A percentile compares a stretch with the other conserved stretches of the same genome.
Conservation (phyloP, 1,284 basidiomycete species). For the Cutaneotrichosporon curvatum region DNA sequence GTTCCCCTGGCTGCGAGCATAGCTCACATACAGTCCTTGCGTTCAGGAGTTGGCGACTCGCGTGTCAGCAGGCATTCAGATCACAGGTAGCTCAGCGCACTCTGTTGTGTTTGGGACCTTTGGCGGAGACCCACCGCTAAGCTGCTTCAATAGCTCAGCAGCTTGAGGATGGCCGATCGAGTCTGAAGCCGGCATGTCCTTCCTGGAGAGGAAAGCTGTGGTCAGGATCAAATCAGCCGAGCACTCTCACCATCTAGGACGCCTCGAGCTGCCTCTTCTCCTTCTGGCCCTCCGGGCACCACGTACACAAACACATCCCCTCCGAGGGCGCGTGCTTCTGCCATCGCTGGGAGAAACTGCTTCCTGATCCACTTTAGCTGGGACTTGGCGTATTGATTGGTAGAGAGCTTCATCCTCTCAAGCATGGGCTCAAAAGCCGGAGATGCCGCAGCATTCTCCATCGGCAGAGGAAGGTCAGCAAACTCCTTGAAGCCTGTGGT, state of each 20-base stretch:
- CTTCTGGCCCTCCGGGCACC: conserved; percentile 54
- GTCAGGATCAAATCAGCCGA: not conserved
- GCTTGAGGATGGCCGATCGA: conserved; percentile 55
- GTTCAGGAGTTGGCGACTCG: conserved; percentile 55
- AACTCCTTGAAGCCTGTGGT: conserved; percentile 83
- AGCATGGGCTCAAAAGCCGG: conserved; percentile 55
- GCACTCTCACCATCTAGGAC: conserved; percentile 51
- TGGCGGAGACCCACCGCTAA: conserved; percentile 30
- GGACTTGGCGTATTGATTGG: conserved; percentile 82
- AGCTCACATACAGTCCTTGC: conserved; percentile 60
- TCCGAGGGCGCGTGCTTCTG: conserved; percentile 49
- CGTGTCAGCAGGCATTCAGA: not conserved
- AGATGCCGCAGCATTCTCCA: conserved; percentile 15
- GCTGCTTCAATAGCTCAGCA: conserved; percentile 50
- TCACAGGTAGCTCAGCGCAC: conserved; percentile 23
- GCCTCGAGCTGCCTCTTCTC: conserved; percentile 53
- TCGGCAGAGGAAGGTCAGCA: conserved; percentile 47
- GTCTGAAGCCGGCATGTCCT: conserved; percentile 56
- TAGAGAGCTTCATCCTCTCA: conserved; percentile 76
- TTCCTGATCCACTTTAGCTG: conserved; percentile 91
- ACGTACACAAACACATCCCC: conserved; percentile 43
- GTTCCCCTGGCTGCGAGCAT: conserved; percentile 62
- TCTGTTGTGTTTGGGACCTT: conserved; percentile 42
- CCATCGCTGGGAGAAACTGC: conserved; percentile 72
- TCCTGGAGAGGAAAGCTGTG: conserved; percentile 57